A percentile compares a stretch with the other conserved stretches of the same genome.
Evolutionary conservation across 495 filamentous ascomycete genomes (phyloP).

Genomic region (Lophiostoma macrostomum): DNA sequence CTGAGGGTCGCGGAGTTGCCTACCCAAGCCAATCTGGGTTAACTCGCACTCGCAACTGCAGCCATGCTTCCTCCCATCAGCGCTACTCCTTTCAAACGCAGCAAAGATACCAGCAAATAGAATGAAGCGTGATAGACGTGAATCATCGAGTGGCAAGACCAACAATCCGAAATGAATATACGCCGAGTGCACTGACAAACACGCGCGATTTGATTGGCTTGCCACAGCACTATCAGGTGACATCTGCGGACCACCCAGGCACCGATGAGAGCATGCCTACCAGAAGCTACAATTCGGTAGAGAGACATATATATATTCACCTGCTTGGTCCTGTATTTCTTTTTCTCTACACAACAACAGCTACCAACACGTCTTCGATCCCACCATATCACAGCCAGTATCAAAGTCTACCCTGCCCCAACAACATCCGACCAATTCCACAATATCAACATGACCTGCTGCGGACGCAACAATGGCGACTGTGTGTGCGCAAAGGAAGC

Average conservation of each 20-base stretch:
- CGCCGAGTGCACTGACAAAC: neutral
- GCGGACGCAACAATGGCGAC: slow-evolving; percentile 53
- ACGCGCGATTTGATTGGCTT: slow-evolving; percentile 4
- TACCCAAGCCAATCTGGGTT: too few species aligned
- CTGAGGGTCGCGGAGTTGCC: too few species aligned
- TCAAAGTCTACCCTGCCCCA: neutral
- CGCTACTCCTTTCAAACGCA: neutral
- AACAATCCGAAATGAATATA: neutral
- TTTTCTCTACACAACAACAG: neutral
- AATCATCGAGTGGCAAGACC: slow-evolving; percentile 10
- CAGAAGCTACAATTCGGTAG: too few species aligned
- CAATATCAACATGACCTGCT: slow-evolving; percentile 63
- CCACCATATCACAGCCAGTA: neutral
- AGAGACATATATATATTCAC: slow-evolving; percentile 14
- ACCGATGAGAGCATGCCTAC: too few species aligned
- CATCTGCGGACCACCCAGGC: neutral
- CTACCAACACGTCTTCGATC: too few species aligned
- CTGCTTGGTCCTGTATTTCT: neutral
- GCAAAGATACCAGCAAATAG: neutral
- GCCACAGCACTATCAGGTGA: slow-evolving; percentile 10
- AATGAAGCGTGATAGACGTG: neutral
- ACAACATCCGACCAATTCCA: neutral
- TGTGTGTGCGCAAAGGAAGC: slow-evolving; percentile 64
- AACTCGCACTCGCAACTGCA: too few species aligned
- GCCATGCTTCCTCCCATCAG: neutral